Conservation (phyloP, 306 rosid species). For the Lupinus albus region DNA sequence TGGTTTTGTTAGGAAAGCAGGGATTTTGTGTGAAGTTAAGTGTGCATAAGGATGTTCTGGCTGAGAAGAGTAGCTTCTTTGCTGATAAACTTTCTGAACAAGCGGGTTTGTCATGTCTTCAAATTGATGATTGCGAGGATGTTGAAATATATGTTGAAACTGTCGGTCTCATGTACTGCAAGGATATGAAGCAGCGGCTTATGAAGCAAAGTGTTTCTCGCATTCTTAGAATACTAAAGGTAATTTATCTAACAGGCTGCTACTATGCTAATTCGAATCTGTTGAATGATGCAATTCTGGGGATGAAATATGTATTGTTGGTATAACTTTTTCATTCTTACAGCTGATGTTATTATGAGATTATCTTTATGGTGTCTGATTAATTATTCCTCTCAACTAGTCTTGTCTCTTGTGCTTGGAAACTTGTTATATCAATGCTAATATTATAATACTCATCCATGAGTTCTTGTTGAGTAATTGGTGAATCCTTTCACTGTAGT, state of each 20-base stretch:
- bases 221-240: conserved; percentile 88
- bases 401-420: no score
- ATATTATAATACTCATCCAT: no score
- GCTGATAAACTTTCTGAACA: conserved; percentile 65
- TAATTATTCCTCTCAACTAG: no score
- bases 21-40: conserved; percentile 92
- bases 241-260: conserved; percentile 40
- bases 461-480: background rate
- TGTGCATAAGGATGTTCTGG: conserved; percentile 74
- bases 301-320: conserved; percentile 13
- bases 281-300: background rate
- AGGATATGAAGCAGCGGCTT: conserved; percentile 87
- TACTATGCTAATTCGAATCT: conserved; percentile 6
- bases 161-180: conserved; percentile 91
- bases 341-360: background rate
- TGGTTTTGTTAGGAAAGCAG: conserved; percentile 78
- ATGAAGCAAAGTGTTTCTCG: conserved; percentile 90
- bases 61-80: conserved; percentile 68
- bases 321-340: background rate
- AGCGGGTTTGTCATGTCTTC: conserved; percentile 54
- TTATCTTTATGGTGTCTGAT: no score
- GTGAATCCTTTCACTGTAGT: background rate
- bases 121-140: conserved; percentile 85
- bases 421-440: no score
- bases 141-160: conserved; percentile 90